Evolutionary conservation across 805 yeast species (phyloP), one percentile per base, ranked within the genome.

Genomic region (Yamadazyma ubonensis): DNA sequence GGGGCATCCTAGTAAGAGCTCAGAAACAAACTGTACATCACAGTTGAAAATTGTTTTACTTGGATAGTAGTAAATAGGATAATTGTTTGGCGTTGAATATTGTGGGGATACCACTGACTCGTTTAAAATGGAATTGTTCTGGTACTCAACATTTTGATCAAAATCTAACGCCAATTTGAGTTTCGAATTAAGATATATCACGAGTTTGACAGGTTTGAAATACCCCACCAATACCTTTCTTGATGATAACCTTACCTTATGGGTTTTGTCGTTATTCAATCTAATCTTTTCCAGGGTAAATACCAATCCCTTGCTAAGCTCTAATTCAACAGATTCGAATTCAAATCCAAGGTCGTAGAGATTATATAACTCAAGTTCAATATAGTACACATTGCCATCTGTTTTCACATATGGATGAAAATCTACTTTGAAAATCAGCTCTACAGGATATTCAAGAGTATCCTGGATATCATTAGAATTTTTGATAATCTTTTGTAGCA

Each of bases 361-460:
- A 39, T 71, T 71, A 3, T 43, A 41, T 6, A 76, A 29, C 0
- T 48, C 42, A 3, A 76, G 42, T 7, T 56, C 60, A 2, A 79
- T 43, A 27, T 46, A 61, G 38, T 76, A 69, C 5, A 45, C 50
- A 48, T 76, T 76, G 5, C 28, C 26, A 7, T 40, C 29, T 5
- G 43, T 18, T 40, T 58, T 4, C 9, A 79, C 54, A 37, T 53
- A 62, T 0, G 78, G 75, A 4, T 46, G 42, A 2, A 77, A 44
- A 0, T 52, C 39, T 5, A 68, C 50, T 1, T 50, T 45, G 41
- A 77, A 72, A 35, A 76, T 52, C 1, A 56, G 54, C 3, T 59
- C 58, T 6, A 74, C 46, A 0, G 67, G 59, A 26, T 41, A 67
- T 5, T 51, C 52, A 19, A 58, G 44, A n/a, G 44, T 48, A 23